A percentile compares a stretch with the other conserved stretches of the same genome.
These are phyloP conservation scores for Tylopilus plumbeoviolaceoides DNA, from an alignment of 768 basidiomycete species.

Conservation along the genomic window DNA sequence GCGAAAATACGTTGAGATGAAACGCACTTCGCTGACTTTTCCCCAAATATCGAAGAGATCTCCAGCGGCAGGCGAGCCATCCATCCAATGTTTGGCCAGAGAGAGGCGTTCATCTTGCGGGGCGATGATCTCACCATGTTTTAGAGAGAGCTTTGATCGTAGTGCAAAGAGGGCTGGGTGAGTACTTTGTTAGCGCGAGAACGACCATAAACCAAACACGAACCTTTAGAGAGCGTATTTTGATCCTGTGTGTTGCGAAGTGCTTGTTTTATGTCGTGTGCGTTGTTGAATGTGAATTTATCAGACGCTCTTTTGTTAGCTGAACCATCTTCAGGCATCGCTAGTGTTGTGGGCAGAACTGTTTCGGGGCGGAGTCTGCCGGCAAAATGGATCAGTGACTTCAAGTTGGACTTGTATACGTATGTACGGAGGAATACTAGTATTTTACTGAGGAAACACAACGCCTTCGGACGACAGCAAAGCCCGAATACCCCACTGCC, in stretches of 20 bases:
- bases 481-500: neutral
- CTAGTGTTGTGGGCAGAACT: neutral
- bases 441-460: too few species aligned
- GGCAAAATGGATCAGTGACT: too few species aligned
- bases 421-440: too few species aligned
- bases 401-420: too few species aligned
- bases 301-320: conserved; percentile 18
- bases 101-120: conserved; percentile 58
- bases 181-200: neutral
- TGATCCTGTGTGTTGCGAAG: conserved; percentile 14
- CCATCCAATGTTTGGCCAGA: conserved; percentile 62
- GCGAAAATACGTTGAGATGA: neutral
- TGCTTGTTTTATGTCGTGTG: conserved; percentile 21
- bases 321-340: conserved; percentile 17
- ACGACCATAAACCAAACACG: neutral
- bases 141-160: conserved; percentile 52
- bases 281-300: conserved; percentile 16
- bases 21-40: conserved; percentile 43
- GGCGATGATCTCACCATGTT: conserved; percentile 45
- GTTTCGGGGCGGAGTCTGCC: neutral
- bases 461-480: neutral
- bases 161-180: conserved; percentile 45
- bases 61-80: conserved; percentile 47
- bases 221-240: conserved; percentile 23
- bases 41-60: conserved; percentile 69